phyloP scores from a whole-genome alignment of 805 yeast species.

The Metschnikowia kunwiensis region DNA sequence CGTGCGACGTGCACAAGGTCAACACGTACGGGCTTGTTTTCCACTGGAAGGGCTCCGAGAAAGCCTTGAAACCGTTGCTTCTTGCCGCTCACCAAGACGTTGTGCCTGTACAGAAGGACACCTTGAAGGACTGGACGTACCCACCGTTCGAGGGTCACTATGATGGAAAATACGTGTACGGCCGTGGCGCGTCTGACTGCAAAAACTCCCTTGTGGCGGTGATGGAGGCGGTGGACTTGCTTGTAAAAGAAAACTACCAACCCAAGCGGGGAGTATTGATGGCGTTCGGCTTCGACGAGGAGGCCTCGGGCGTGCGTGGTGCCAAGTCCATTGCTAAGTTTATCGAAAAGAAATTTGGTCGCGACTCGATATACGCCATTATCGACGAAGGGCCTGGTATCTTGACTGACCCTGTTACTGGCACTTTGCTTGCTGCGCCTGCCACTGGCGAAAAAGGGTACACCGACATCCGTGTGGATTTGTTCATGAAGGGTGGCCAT shows the following conservation, averaged over 20 bases:
- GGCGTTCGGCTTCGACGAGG: slow-evolving; percentile 21
- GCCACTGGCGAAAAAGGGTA: slow-evolving; percentile 20
- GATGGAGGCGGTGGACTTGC: slow-evolving; percentile 41
- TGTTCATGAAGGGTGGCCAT: slow-evolving; percentile 73
- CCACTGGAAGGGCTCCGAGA: slow-evolving; percentile 17
- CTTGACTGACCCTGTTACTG: slow-evolving; percentile 9
- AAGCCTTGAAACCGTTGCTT: slow-evolving; percentile 17
- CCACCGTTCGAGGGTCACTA: slow-evolving; percentile 17
- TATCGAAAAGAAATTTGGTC: slow-evolving; percentile 14
- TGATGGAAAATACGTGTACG: slow-evolving; percentile 51
- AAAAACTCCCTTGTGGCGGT: slow-evolving; percentile 66
- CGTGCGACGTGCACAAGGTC: slow-evolving; percentile 12
- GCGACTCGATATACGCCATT: slow-evolving; percentile 18
- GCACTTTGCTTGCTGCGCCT: slow-evolving; percentile 14
- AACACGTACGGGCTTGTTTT: slow-evolving; percentile 18
- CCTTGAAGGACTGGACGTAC: slow-evolving; percentile 14
- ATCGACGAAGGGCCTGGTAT: slow-evolving; percentile 21
- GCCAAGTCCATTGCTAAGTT: slow-evolving; percentile 11
- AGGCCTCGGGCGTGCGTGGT: slow-evolving; percentile 16
- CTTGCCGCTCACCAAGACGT: slow-evolving; percentile 19
- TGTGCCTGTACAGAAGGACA: slow-evolving; percentile 19
- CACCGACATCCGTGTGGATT: slow-evolving; percentile 22
- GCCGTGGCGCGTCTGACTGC: slow-evolving; percentile 77
- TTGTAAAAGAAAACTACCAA: slow-evolving; percentile 10
- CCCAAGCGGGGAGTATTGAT: slow-evolving; percentile 15